phyloP scores from a whole-genome alignment of 495 filamentous ascomycete species.

The Neurospora sp. region DNA sequence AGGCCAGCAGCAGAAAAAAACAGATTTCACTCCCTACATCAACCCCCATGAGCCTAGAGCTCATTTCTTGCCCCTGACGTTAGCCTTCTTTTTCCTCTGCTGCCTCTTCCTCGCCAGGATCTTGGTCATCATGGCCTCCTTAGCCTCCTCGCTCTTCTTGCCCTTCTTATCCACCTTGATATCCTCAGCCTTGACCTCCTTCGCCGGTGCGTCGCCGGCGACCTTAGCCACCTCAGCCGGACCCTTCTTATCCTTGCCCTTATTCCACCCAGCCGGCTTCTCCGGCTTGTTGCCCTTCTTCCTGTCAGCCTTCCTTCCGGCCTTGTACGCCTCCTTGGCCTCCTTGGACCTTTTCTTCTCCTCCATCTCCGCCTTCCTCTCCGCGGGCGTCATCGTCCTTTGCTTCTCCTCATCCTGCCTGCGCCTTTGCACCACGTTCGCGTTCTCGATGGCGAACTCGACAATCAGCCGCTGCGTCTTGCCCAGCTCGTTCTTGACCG shows the following conservation, averaged over 20 bases:
- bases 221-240: neutral
- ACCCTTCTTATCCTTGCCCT: constrained; percentile 40
- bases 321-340: constrained; percentile 5
- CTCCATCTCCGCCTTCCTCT: constrained; percentile 41
- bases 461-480: constrained; percentile 65
- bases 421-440: constrained; percentile 75
- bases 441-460: constrained; percentile 98
- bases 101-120: constrained; percentile 38
- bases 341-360: constrained; percentile 9
- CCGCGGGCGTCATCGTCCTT: constrained; percentile 48
- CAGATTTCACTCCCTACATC: neutral
- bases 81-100: constrained; percentile 41
- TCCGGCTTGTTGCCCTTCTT: constrained; percentile 33
- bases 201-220: neutral
- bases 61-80: constrained; percentile 17
- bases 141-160: constrained; percentile 20
- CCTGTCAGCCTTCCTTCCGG: constrained; percentile 17
- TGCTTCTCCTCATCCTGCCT: constrained; percentile 66
- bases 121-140: constrained; percentile 33
- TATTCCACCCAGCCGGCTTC: constrained; percentile 37
- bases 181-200: constrained; percentile 2
- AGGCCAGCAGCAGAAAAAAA: neutral
- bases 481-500: constrained; percentile 38
- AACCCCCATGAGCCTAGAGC: neutral
- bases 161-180: constrained; percentile 7